phyloP scores from a whole-genome alignment of 1,284 basidiomycete species.

The Ganoderma multipileum region DNA sequence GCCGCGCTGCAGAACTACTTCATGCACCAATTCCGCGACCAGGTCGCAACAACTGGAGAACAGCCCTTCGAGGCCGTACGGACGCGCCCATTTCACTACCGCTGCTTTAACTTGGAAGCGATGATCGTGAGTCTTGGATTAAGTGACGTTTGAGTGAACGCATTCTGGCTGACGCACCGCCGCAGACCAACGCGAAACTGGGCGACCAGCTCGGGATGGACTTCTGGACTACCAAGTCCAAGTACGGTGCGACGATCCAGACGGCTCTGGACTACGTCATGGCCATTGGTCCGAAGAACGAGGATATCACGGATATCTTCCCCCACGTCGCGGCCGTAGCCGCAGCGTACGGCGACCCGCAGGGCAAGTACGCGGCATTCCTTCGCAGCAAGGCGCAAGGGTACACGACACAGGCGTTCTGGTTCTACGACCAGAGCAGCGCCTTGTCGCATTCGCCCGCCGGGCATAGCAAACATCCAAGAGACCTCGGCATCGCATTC shows the following conservation, averaged over 20 bases:
- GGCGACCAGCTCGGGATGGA: constrained; percentile 58
- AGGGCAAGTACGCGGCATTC: constrained; percentile 57
- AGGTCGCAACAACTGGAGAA: constrained; percentile 62
- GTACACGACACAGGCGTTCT: constrained; percentile 53
- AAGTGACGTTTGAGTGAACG: not conserved
- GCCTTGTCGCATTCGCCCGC: constrained; percentile 42
- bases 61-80: constrained; percentile 67
- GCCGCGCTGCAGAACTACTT: constrained; percentile 53
- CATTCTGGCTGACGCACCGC: not conserved
- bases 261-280: constrained; percentile 63
- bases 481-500: constrained; percentile 12
- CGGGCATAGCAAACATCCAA: constrained; percentile 29
- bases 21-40: constrained; percentile 51
- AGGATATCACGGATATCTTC: constrained; percentile 51
- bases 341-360: constrained; percentile 63
- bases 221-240: constrained; percentile 58
- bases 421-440: constrained; percentile 57
- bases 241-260: constrained; percentile 62
- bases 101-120: constrained; percentile 69
- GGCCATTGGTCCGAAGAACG: constrained; percentile 49
- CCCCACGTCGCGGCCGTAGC: constrained; percentile 61
- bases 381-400: constrained; percentile 49
- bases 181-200: constrained; percentile 59
- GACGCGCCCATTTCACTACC: constrained; percentile 70
- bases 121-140: constrained; percentile 55